These are phyloP conservation scores for Wickerhamiella bombiphila DNA, from an alignment of 805 yeast genomes.

Conservation along the genomic window DNA sequence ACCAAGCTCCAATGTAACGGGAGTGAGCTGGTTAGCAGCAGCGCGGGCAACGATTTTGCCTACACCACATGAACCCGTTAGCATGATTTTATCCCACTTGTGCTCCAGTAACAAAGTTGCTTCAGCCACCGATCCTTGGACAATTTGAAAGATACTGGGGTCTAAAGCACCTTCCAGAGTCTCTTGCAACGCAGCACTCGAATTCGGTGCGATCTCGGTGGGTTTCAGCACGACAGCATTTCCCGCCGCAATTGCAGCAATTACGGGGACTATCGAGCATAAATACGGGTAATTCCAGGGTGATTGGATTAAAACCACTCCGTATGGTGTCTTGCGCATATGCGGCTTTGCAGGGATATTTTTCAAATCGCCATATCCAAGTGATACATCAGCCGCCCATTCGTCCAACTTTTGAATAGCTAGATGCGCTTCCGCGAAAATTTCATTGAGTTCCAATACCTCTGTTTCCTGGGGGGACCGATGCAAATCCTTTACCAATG, in stretches of 20 bases:
- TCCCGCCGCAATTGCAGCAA: constrained; percentile 77
- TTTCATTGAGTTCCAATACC: constrained; percentile 39
- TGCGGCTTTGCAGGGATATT: constrained; percentile 8
- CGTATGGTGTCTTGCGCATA: constrained; percentile 29
- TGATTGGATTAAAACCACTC: constrained; percentile 56
- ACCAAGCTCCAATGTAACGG: constrained; percentile 70
- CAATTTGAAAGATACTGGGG: constrained; percentile 41
- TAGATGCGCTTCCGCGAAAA: constrained; percentile 41
- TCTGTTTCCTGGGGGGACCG: constrained; percentile 49
- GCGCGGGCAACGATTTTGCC: constrained; percentile 64
- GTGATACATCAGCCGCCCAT: constrained; percentile 43
- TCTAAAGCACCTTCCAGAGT: constrained; percentile 41
- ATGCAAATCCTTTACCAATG: constrained; percentile 53
- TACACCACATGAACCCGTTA: constrained; percentile 67
- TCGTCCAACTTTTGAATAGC: constrained; percentile 43
- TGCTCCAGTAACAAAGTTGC: constrained; percentile 44
- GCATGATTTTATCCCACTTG: constrained; percentile 68
- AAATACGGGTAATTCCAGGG: constrained; percentile 73
- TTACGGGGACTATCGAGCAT: constrained; percentile 48
- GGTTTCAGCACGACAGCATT: constrained; percentile 68
- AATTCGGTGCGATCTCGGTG: constrained; percentile 54
- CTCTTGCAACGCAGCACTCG: constrained; percentile 41
- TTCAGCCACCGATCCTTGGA: constrained; percentile 60
- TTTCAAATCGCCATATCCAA: constrained; percentile 16
- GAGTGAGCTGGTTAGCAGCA: constrained; percentile 78